Evolutionary conservation across 2,329 filamentous ascomycete species (phyloP).

Genomic region (Ceratocystis variospora): DNA sequence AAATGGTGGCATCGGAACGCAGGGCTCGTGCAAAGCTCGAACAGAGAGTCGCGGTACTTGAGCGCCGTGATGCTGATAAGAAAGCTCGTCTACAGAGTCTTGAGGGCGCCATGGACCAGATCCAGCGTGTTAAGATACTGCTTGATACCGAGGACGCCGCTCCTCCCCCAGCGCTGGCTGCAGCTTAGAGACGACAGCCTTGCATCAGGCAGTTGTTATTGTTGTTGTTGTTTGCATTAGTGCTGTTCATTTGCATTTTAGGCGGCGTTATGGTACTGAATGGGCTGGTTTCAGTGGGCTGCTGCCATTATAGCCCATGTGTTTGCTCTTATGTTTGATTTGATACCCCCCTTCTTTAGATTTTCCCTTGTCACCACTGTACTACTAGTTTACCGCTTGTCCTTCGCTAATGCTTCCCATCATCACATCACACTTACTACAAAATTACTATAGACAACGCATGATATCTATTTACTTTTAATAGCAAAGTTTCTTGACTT

Average conservation of each 20-base stretch:
- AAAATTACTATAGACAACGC: not conserved
- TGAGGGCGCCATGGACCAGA: constrained; percentile 55
- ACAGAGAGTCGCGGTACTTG: constrained; percentile 53
- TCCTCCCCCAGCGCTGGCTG: constrained; percentile 14
- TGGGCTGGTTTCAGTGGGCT: not conserved
- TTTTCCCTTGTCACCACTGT: constrained; percentile 4
- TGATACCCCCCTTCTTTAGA: constrained; percentile 6
- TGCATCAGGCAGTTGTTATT: not conserved
- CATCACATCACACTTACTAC: not conserved
- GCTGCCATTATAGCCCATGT: not conserved
- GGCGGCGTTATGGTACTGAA: not conserved
- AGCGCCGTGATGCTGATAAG: constrained; percentile 58
- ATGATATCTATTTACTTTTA: not conserved
- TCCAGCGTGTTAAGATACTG: constrained; percentile 55
- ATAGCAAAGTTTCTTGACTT: not conserved
- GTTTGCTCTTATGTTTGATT: constrained; percentile 4
- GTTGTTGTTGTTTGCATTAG: not conserved
- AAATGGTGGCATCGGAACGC: constrained; percentile 71
- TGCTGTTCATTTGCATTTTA: not conserved
- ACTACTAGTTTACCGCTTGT: not conserved
- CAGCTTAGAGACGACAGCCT: constrained; percentile 10
- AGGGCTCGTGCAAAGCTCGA: constrained; percentile 57
- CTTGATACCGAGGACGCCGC: constrained; percentile 29
- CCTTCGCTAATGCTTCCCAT: not conserved
- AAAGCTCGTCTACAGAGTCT: constrained; percentile 52